Conservation (phyloP, 2,329 filamentous ascomycete genomes). For the Hymenoscyphus infarciens region DNA sequence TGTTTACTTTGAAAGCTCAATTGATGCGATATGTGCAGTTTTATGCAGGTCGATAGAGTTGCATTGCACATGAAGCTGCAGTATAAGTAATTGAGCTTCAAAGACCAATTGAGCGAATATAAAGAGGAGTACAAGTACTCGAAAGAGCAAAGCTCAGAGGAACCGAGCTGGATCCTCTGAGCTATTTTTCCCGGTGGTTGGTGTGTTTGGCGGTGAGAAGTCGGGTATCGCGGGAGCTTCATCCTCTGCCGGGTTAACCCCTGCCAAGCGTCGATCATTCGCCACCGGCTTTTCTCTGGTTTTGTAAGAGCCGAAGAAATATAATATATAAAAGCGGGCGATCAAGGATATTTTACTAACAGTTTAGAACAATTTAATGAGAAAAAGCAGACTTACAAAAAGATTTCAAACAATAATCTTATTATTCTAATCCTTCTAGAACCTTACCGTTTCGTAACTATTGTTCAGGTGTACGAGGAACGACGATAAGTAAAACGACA, state of each 20-base stretch:
- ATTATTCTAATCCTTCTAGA: too few species aligned
- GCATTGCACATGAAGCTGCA: background rate
- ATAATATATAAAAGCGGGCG: too few species aligned
- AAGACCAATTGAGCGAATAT: background rate
- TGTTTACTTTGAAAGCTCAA: background rate
- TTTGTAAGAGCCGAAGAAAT: background rate
- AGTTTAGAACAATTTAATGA: too few species aligned
- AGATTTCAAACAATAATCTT: background rate
- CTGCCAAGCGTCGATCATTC: background rate
- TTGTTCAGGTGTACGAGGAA: too few species aligned
- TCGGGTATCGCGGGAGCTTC: background rate
- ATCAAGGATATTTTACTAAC: too few species aligned
- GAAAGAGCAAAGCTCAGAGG: background rate
- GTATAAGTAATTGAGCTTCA: background rate
- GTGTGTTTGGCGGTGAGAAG: slow-evolving; percentile 8
- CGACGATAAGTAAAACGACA: too few species aligned
- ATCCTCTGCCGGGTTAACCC: background rate
- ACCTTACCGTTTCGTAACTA: too few species aligned
- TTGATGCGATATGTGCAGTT: background rate
- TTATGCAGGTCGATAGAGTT: background rate
- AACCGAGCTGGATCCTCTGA: background rate
- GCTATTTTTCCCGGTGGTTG: slow-evolving; percentile 6
- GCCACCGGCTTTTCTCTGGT: background rate
- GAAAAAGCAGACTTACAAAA: too few species aligned
- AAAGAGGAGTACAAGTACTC: background rate